Percentiles rank a stretch among this genome's conserved stretches.
These are phyloP conservation scores for Diutina mesorugosa DNA, from an alignment of 1,139 yeast genomes.

Conservation along the genomic window DNA sequence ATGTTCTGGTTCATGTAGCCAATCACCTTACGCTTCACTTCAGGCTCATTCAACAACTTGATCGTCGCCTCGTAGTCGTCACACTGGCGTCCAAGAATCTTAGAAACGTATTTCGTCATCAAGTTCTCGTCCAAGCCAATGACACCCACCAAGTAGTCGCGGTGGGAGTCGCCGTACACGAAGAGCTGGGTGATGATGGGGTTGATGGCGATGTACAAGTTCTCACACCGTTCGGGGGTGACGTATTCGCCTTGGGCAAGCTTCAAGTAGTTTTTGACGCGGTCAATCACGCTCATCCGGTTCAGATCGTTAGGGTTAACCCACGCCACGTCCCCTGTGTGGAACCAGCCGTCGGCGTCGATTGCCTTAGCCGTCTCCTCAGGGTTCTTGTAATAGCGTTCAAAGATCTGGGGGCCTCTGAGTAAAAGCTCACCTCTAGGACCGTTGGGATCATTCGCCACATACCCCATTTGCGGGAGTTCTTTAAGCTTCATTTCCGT, in stretches of 20 bases:
- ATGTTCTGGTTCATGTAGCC: not conserved
- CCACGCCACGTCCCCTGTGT: slow-evolving; percentile 63
- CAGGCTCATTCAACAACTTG: not conserved
- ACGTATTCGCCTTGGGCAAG: slow-evolving; percentile 75
- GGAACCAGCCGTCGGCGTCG: slow-evolving; percentile 62
- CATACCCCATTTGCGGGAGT: slow-evolving; percentile 3
- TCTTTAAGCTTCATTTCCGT: slow-evolving; percentile 24
- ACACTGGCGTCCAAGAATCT: not conserved
- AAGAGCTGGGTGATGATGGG: slow-evolving; percentile 11
- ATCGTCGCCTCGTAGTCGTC: not conserved
- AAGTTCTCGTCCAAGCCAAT: slow-evolving; percentile 24
- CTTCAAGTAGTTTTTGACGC: slow-evolving; percentile 74
- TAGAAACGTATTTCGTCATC: not conserved
- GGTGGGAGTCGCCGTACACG: slow-evolving; percentile 30
- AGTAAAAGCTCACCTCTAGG: slow-evolving; percentile 38
- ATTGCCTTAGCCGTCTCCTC: slow-evolving; percentile 39
- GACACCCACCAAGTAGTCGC: slow-evolving; percentile 43
- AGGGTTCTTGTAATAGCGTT: slow-evolving; percentile 45
- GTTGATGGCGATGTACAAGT: slow-evolving; percentile 29
- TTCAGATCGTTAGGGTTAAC: slow-evolving; percentile 25
- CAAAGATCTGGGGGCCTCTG: slow-evolving; percentile 57
- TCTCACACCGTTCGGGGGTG: slow-evolving; percentile 70
- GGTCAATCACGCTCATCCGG: slow-evolving; percentile 49
- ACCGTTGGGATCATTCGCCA: slow-evolving; percentile 4
- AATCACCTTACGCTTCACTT: not conserved